A percentile compares a stretch with the other conserved stretches of the same genome.
phyloP scores from a whole-genome alignment of 2,329 filamentous ascomycete species.

The Hortaea werneckii region DNA sequence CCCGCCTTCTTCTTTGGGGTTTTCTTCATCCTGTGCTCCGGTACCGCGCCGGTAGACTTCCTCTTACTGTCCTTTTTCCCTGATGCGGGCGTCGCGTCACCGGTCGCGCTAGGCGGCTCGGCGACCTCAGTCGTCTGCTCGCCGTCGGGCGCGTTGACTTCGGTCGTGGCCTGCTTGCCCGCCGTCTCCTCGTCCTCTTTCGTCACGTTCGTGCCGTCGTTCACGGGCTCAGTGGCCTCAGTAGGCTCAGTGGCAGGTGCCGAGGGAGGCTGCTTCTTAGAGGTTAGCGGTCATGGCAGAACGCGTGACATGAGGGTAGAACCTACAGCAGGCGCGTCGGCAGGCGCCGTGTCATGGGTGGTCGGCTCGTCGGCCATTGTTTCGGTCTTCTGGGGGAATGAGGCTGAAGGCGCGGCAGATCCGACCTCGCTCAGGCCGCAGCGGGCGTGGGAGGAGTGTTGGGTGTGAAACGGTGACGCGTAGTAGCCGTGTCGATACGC shows the following conservation, averaged over 20 bases:
- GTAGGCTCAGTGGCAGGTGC: slow-evolving; percentile 7
- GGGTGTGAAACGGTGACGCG: not conserved
- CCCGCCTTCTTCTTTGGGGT: slow-evolving; percentile 77
- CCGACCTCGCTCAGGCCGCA: not conserved
- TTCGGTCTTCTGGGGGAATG: slow-evolving; percentile 1
- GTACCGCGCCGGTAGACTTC: slow-evolving; percentile 54
- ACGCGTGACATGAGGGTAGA: slow-evolving; percentile 2
- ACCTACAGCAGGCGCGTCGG: slow-evolving; percentile 21
- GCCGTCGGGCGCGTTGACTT: slow-evolving; percentile 16
- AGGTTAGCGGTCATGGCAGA: slow-evolving; percentile 12
- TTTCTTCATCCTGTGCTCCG: slow-evolving; percentile 66
- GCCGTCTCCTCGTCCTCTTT: slow-evolving; percentile 20
- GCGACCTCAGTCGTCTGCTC: slow-evolving; percentile 14
- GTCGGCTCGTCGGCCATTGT: slow-evolving; percentile 23
- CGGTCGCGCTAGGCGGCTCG: slow-evolving; percentile 8
- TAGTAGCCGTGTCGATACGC: not conserved
- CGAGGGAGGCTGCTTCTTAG: slow-evolving; percentile 8
- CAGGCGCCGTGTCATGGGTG: slow-evolving; percentile 11
- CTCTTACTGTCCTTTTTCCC: slow-evolving; percentile 27
- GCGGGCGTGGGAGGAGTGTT: not conserved
- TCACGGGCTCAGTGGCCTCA: slow-evolving; percentile 7
- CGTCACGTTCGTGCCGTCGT: slow-evolving; percentile 5
- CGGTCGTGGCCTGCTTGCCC: slow-evolving; percentile 17
- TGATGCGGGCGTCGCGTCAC: slow-evolving; percentile 16
- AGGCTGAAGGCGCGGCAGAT: not conserved